These are phyloP conservation scores for Boeremia exigua DNA, from an alignment of 2,329 filamentous ascomycete genomes.

Conservation along the genomic window DNA sequence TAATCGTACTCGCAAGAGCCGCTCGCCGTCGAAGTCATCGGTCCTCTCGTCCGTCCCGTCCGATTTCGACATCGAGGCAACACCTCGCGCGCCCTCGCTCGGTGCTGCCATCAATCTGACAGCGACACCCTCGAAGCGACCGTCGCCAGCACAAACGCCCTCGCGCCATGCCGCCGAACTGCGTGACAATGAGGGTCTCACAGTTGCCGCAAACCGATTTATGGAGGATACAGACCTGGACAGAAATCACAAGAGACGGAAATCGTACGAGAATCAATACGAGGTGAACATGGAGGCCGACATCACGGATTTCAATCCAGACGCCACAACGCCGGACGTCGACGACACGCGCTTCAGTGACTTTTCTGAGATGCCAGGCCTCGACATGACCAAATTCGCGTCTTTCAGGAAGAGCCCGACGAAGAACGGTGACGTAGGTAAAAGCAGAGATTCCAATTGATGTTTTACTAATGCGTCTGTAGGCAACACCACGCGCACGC, in stretches of 20 bases:
- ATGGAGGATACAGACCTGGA: constrained; percentile 39
- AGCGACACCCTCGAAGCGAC: constrained; percentile 28
- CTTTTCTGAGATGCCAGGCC: constrained; percentile 81
- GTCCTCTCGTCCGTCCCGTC: constrained; percentile 28
- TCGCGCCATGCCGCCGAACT: constrained; percentile 20
- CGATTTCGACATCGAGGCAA: constrained; percentile 22
- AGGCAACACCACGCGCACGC: constrained; percentile 45
- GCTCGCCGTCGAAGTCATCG: constrained; percentile 38
- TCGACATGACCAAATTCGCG: constrained; percentile 82
- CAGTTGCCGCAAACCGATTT: constrained; percentile 41
- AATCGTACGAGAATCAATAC: constrained; percentile 26
- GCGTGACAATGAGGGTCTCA: constrained; percentile 49
- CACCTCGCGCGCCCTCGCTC: constrained; percentile 19
- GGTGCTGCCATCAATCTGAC: constrained; percentile 20
- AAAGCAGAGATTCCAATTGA: no score
- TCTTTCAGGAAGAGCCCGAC: constrained; percentile 65
- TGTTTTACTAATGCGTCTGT: constrained; percentile 2
- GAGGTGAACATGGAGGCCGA: constrained; percentile 35
- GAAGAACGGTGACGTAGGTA: constrained; percentile 32
- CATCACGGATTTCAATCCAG: constrained; percentile 42
- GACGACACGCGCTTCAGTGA: constrained; percentile 82
- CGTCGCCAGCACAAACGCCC: constrained; percentile 27
- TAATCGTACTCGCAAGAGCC: constrained; percentile 33
- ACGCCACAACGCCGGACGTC: constrained; percentile 47
- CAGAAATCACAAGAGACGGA: constrained; percentile 31